These are phyloP conservation scores for Mortierella sp. DNA, from an alignment of 371 early-diverging fungal species.

Conservation along the genomic window DNA sequence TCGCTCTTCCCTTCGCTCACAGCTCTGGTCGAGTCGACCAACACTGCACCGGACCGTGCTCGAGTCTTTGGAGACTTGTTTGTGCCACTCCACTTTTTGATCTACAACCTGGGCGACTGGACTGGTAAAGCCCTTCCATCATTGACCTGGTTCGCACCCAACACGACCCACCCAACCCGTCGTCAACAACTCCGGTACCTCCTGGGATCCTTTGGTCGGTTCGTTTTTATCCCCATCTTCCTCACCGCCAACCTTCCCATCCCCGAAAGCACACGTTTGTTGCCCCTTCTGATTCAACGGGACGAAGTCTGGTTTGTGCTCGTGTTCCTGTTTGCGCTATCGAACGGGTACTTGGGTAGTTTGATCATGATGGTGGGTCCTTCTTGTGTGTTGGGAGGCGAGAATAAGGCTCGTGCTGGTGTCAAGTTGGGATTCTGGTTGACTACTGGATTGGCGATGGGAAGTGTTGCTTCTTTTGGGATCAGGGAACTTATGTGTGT, in stretches of 20 bases:
- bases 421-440: constrained; percentile 81
- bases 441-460: constrained; percentile 78
- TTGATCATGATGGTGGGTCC: constrained; percentile 87
- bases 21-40: constrained; percentile 72
- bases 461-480: constrained; percentile 72
- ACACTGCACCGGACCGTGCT: constrained; percentile 45
- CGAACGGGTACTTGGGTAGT: constrained; percentile 81
- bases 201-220: constrained; percentile 63
- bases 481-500: constrained; percentile 65
- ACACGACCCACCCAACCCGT: constrained; percentile 60
- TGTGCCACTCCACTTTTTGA: constrained; percentile 82
- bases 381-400: constrained; percentile 60
- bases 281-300: constrained; percentile 71
- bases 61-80: constrained; percentile 73
- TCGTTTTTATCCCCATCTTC: constrained; percentile 79
- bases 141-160: constrained; percentile 42
- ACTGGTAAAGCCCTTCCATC: constrained; percentile 72
- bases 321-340: constrained; percentile 73
- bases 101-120: constrained; percentile 86
- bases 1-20: constrained; percentile 86
- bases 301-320: constrained; percentile 75
- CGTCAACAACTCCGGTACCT: constrained; percentile 62
- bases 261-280: constrained; percentile 49
- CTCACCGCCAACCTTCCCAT: constrained; percentile 80
- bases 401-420: constrained; percentile 73